Percentiles rank a stretch among this genome's conserved stretches.
Evolutionary conservation across 805 yeast genomes (phyloP).

Genomic region (Maudiozyma barnettii): DNA sequence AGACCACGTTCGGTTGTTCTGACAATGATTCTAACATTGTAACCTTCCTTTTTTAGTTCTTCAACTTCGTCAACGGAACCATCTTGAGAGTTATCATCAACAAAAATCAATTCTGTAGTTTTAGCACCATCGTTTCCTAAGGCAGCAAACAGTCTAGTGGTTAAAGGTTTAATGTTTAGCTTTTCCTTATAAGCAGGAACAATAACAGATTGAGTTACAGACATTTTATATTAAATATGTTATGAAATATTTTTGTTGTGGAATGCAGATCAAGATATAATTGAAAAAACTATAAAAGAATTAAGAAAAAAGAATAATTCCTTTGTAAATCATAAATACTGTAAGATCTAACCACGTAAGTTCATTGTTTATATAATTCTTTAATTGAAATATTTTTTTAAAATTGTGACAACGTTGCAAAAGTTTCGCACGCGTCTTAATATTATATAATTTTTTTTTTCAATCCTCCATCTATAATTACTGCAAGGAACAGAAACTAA

Average conservation of each 20-base stretch:
- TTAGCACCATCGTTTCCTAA: conserved; percentile 35
- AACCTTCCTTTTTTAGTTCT: conserved; percentile 35
- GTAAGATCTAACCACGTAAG: not conserved
- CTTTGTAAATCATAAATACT: not conserved
- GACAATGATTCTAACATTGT: conserved; percentile 40
- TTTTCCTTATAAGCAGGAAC: conserved; percentile 46
- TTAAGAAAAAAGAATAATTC: not conserved
- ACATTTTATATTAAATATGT: conserved; percentile 13
- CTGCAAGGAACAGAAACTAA: not conserved
- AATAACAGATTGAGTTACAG: conserved; percentile 34
- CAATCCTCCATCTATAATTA: not conserved
- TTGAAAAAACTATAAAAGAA: not conserved
- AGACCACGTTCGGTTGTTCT: conserved; percentile 43
- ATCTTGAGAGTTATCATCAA: conserved; percentile 43
- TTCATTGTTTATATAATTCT: not conserved
- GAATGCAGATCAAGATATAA: not conserved
- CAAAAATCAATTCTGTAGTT: conserved; percentile 39
- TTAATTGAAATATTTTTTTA: not conserved
- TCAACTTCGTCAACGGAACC: conserved; percentile 46
- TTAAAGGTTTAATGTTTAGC: conserved; percentile 40
- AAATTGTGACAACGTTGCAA: not conserved
- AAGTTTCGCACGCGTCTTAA: not conserved
- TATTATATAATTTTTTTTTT: not conserved
- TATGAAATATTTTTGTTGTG: not conserved
- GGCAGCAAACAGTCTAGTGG: conserved; percentile 41